Base-by-base conservation (phyloP, 768 basidiomycete species). In the Macrocybe gigantea region DNA sequence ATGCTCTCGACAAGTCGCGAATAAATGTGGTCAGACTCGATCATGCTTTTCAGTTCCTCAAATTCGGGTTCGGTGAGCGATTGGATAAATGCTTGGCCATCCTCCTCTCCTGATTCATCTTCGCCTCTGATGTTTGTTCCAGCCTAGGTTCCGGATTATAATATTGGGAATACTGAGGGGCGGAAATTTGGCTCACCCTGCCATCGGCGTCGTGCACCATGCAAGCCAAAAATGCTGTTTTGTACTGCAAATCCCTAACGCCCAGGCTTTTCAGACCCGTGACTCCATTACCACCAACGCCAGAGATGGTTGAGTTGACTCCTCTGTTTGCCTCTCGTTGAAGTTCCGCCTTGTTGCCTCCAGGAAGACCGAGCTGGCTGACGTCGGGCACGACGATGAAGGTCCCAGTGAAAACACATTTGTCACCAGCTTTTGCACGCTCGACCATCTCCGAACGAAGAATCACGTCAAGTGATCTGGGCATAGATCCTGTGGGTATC, bases 371-470 rank as follows among this genome's bases (percentile, higher is more conserved):
- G 13, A 99, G 79, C 64, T 96, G 94, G 53, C 93, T 88, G 43
- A 98, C 95, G 67, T 99, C 96, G 4, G 96, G 96, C 1, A 99
- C 94, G 45, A 98, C 95, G 57, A 98, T 94, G 68, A 99, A 98
- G 0, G 92, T 89, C 13, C 96, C 96, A 5, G 92, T 96, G 64
- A 99, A 98, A 43, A 95, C 88, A 62, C 93, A 96, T 66, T 96
- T 97, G 67, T 99, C 96, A 57, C 96, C 96, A 1, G 96, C 96
- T 64, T 99, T 99, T 9, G 95, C 95, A n/a, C 92, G 83, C 64
- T 99, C 96, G 34, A 99, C 96, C 55, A 98, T 80, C 60, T 98
- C 96, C 3, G 86, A 85, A 30, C 96, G 86, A 6, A 98, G 80
- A 54, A 98, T 91, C 38, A 98, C 95, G 62, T 98, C 95, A 49